These are phyloP conservation scores for Geranomyces variabilis DNA, from an alignment of 192 early-diverging fungal genomes.

Conservation along the genomic window DNA sequence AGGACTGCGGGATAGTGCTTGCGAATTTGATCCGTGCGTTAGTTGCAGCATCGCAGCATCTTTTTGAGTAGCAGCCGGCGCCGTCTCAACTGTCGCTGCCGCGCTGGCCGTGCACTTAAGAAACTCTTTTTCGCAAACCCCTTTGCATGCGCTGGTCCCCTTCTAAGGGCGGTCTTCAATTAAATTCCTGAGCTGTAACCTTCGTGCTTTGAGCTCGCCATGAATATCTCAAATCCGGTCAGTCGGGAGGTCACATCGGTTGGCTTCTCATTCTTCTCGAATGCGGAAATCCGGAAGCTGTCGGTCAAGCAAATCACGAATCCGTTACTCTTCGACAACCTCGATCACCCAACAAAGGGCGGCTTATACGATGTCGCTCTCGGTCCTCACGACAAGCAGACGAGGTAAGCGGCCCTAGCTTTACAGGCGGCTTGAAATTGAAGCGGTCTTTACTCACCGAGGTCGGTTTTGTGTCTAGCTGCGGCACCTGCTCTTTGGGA, in stretches of 20 bases:
- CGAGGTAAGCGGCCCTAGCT: conserved; percentile 27
- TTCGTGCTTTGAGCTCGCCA: conserved; percentile 10
- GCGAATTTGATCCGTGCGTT: too few species aligned
- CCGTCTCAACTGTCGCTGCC: too few species aligned
- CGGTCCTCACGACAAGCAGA: conserved; percentile 85
- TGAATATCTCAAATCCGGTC: conserved; percentile 82
- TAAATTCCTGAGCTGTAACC: not conserved
- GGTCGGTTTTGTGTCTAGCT: conserved; percentile 55
- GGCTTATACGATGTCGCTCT: conserved; percentile 94
- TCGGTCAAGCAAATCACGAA: conserved; percentile 95
- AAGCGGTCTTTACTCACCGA: too few species aligned
- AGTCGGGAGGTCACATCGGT: conserved; percentile 81
- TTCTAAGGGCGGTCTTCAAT: not conserved
- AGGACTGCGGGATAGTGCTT: too few species aligned
- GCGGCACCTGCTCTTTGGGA: conserved; percentile 81
- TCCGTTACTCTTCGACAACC: conserved; percentile 82
- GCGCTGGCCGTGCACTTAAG: too few species aligned
- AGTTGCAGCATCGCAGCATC: too few species aligned
- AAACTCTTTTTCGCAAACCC: too few species aligned
- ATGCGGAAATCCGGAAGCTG: conserved; percentile 85
- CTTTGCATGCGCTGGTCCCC: too few species aligned
- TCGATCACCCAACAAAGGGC: conserved; percentile 86
- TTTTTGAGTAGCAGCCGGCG: too few species aligned
- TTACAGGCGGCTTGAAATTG: too few species aligned
- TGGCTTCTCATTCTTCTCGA: conserved; percentile 88